Conservation (phyloP, 2,329 filamentous ascomycete genomes). For the Alternaria gaisen region DNA sequence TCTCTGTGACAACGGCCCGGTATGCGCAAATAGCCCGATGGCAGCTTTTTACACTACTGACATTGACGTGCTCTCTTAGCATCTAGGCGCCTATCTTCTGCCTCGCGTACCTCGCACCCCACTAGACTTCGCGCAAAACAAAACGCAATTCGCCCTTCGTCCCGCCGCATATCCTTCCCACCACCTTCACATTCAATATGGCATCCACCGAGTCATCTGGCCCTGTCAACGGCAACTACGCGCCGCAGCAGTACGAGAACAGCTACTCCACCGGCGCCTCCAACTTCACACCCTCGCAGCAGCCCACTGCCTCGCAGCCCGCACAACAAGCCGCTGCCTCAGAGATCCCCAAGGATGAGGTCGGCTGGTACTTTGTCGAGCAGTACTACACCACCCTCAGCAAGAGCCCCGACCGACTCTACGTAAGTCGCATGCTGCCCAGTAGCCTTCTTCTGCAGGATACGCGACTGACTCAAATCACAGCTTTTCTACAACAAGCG, state of each 20-base stretch:
- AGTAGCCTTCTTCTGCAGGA: background rate
- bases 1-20: constrained; percentile 21
- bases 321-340: constrained; percentile 40
- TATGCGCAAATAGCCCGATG: constrained; percentile 21
- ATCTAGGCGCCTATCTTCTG: constrained; percentile 11
- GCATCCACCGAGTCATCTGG: constrained; percentile 46
- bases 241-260: constrained; percentile 54
- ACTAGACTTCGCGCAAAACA: constrained; percentile 16
- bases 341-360: constrained; percentile 82
- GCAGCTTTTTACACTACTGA: constrained; percentile 6
- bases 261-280: constrained; percentile 44
- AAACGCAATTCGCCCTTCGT: constrained; percentile 12
- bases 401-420: constrained; percentile 92
- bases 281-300: constrained; percentile 41
- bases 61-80: constrained; percentile 7
- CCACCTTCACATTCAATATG: constrained; percentile 37
- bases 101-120: constrained; percentile 12
- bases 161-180: constrained; percentile 15
- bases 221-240: constrained; percentile 61
- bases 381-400: constrained; percentile 98
- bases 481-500: constrained; percentile 94
- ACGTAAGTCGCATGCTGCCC: constrained; percentile 55
- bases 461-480: constrained; percentile 29
- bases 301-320: constrained; percentile 37
- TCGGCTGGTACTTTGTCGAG: constrained; percentile 99